These are phyloP conservation scores for Curvularia hawaiiensis DNA, from an alignment of 2,329 filamentous ascomycete species.

Conservation along the genomic window DNA sequence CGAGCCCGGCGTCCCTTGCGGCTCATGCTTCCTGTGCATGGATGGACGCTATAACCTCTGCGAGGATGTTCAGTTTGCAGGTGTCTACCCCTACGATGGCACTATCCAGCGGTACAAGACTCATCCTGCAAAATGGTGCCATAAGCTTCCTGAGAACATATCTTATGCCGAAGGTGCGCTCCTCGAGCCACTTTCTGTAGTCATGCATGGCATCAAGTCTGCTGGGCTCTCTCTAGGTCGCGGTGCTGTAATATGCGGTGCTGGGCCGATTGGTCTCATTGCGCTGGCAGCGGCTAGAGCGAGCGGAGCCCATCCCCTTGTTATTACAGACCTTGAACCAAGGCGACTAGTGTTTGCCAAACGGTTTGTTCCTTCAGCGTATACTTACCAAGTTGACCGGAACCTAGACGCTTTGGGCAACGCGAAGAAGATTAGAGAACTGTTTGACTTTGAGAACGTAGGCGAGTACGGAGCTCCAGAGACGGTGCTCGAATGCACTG, in stretches of 20 bases:
- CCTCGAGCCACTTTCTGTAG: slow-evolving; percentile 68
- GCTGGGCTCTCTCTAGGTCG: slow-evolving; percentile 61
- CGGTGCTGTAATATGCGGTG: slow-evolving; percentile 60
- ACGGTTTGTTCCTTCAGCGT: slow-evolving; percentile 59
- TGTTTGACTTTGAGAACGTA: slow-evolving; percentile 54
- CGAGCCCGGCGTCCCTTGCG: slow-evolving; percentile 69
- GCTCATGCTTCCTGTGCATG: slow-evolving; percentile 62
- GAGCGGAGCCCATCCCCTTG: slow-evolving; percentile 66
- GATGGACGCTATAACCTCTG: slow-evolving; percentile 69
- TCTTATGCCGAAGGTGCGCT: slow-evolving; percentile 65
- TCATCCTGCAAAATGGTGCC: slow-evolving; percentile 63
- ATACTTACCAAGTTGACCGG: slow-evolving; percentile 60
- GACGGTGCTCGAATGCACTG: slow-evolving; percentile 68
- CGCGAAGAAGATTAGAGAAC: slow-evolving; percentile 57
- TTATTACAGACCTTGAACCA: slow-evolving; percentile 67
- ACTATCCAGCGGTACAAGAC: slow-evolving; percentile 66
- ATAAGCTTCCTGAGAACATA: slow-evolving; percentile 59
- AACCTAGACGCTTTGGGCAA: slow-evolving; percentile 56
- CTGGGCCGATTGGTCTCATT: slow-evolving; percentile 68
- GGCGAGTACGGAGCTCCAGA: slow-evolving; percentile 63
- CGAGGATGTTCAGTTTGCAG: slow-evolving; percentile 64
- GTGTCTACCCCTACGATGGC: slow-evolving; percentile 65
- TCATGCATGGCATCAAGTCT: slow-evolving; percentile 63
- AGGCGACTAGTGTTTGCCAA: slow-evolving; percentile 63
- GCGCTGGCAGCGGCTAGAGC: slow-evolving; percentile 65